Conservation (phyloP, 2,329 filamentous ascomycete genomes). For the Aureobasidium sp. region DNA sequence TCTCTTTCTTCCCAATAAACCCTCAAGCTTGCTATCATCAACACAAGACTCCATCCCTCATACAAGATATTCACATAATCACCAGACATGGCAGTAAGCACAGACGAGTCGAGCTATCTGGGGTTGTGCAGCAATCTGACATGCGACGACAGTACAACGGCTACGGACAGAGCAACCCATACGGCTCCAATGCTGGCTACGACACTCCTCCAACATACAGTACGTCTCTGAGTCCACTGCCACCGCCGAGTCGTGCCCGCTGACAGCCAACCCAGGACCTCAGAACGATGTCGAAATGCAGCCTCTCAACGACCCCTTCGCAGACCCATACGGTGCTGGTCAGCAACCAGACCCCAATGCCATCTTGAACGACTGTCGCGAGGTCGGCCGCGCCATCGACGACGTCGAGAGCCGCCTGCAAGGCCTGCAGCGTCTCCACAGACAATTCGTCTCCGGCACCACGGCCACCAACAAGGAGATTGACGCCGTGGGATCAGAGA, state of each 20-base stretch:
- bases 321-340: slow-evolving; percentile 20
- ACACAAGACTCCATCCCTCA: neutral
- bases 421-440: slow-evolving; percentile 64
- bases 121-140: neutral
- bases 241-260: slow-evolving; percentile 15
- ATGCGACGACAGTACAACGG: slow-evolving; percentile 33
- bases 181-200: slow-evolving; percentile 34
- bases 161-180: slow-evolving; percentile 52
- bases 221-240: slow-evolving; percentile 13
- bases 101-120: neutral
- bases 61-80: neutral
- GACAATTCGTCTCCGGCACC: slow-evolving; percentile 63
- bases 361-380: slow-evolving; percentile 76
- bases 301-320: slow-evolving; percentile 43
- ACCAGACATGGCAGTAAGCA: slow-evolving; percentile 19
- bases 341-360: slow-evolving; percentile 56
- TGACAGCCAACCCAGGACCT: slow-evolving; percentile 27
- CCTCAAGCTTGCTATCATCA: neutral
- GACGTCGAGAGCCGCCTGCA: slow-evolving; percentile 65
- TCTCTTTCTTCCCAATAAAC: neutral
- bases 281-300: slow-evolving; percentile 61
- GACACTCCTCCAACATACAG: slow-evolving; percentile 27
- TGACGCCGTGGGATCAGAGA: slow-evolving; percentile 66
- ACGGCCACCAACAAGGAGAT: slow-evolving; percentile 58
- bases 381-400: slow-evolving; percentile 71